These are phyloP conservation scores for Rutidosis leptorrhynchoides DNA, from an alignment of 129 eudicot genomes.

Conservation along the genomic window DNA sequence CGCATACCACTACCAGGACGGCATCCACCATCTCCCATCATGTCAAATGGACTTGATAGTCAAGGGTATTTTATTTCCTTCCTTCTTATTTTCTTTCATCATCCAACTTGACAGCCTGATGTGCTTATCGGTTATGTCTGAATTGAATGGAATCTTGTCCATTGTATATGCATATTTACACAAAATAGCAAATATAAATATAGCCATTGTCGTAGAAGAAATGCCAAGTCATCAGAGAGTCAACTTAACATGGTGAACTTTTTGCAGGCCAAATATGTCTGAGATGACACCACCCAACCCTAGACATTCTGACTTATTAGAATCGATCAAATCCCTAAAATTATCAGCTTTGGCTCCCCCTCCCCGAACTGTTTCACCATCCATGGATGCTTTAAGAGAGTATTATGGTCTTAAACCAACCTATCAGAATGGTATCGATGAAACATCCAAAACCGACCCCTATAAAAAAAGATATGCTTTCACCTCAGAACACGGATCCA, in stretches of 20 bases:
- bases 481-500: constrained; percentile 9
- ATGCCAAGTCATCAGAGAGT: no score
- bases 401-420: constrained; percentile 61
- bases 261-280: constrained; percentile 47
- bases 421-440: constrained; percentile 30
- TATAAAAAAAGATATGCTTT: constrained; percentile 15
- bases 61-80: constrained; percentile 66
- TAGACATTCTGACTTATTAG: constrained; percentile 63
- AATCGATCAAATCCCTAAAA: constrained; percentile 71
- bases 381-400: constrained; percentile 65
- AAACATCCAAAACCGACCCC: constrained; percentile 46
- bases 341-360: constrained; percentile 58
- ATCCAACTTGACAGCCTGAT: no score
- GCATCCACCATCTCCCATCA: constrained; percentile 79
- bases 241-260: constrained; percentile 12
- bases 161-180: neutral
- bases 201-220: neutral
- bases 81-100: no score
- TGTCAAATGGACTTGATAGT: constrained; percentile 51
- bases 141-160: constrained; percentile 16
- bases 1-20: constrained; percentile 90
- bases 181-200: neutral
- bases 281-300: constrained; percentile 49
- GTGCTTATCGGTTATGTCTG: no score
- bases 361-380: constrained; percentile 54